Evolutionary conservation across 192 early-diverging fungal species (phyloP), one percentile per base, ranked within the genome.

Genomic region (Entomortierella parvispora): DNA sequence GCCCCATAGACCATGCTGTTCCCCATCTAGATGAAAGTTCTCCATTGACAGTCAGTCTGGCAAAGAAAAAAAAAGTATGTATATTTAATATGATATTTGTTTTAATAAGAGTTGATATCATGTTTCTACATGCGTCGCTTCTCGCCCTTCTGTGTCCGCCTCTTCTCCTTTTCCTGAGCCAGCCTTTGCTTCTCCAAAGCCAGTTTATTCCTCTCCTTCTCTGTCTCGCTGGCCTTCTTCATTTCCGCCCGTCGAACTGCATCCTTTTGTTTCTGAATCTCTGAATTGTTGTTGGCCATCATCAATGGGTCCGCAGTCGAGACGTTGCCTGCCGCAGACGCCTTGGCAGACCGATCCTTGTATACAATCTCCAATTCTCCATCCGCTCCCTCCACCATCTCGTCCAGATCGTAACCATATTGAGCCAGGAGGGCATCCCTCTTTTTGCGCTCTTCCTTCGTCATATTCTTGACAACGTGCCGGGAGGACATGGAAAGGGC

Each of bases 291-390:
- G 63, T 92, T 92, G 8, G 79, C 74, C 65, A 76, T 55, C 17
- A 90, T 15, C 28, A 83, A 63, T 11, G 62, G 72, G 46, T 81
- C 80, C 18, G 62, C 28, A 25, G 53, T 40, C 8, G 68, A 18
- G 18, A 34, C 71, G 46, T 45, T 37, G 0, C 26, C 37, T 29
- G 9, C 43, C 20, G 49, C 42, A 9, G 52, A 50, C 42, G 49
- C 43, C 45, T 61, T 63, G 3, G 51, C 62, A 28, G 55, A 79
- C 11, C 77, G 63, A 40, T 83, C 85, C 53, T 82, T 86, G 54
- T 89, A 90, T n/a, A 88, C 63, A 44, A 90, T 85, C 58, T 90
- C 90, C 22, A 76, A 78, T 65, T 90, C 90, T 2, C 90, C 90
- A 49, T 90, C 69, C 2, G 29, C 89, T 22, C 66, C 75, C 68